Percentiles rank a stretch among this genome's conserved stretches.
These are phyloP conservation scores for Neurospora intermedia DNA, from an alignment of 495 filamentous ascomycete species.

Conservation along the genomic window DNA sequence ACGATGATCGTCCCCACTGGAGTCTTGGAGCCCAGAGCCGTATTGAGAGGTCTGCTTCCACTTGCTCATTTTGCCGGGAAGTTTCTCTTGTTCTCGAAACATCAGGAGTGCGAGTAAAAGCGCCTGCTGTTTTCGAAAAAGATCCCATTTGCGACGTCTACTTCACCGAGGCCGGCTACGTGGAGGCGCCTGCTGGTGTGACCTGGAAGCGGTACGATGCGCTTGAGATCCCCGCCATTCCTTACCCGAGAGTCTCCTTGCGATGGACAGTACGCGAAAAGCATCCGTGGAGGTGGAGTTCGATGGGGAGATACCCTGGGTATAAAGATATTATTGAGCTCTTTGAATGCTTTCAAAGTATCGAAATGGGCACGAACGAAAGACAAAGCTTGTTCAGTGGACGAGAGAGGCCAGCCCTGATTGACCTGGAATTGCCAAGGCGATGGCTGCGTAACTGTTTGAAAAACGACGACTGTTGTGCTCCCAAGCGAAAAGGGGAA, in stretches of 20 bases:
- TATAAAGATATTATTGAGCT: neutral
- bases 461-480: neutral
- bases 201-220: neutral
- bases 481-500: neutral
- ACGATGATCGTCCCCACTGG: neutral
- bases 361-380: neutral
- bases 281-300: no score
- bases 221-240: neutral
- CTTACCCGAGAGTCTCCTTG: neutral
- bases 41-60: neutral
- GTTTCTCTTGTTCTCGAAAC: neutral
- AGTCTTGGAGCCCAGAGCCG: neutral
- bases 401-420: neutral
- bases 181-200: neutral
- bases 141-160: neutral
- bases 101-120: neutral
- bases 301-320: no score
- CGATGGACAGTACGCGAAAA: neutral
- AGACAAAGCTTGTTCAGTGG: neutral
- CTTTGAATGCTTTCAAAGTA: neutral
- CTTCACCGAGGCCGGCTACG: neutral
- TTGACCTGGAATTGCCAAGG: neutral
- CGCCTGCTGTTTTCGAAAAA: neutral
- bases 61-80: neutral
- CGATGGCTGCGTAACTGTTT: neutral